A percentile compares a stretch with the other conserved stretches of the same genome.
These are phyloP conservation scores for Aquilaria yunnanensis DNA, from an alignment of 345 rosid species.

Conservation along the genomic window DNA sequence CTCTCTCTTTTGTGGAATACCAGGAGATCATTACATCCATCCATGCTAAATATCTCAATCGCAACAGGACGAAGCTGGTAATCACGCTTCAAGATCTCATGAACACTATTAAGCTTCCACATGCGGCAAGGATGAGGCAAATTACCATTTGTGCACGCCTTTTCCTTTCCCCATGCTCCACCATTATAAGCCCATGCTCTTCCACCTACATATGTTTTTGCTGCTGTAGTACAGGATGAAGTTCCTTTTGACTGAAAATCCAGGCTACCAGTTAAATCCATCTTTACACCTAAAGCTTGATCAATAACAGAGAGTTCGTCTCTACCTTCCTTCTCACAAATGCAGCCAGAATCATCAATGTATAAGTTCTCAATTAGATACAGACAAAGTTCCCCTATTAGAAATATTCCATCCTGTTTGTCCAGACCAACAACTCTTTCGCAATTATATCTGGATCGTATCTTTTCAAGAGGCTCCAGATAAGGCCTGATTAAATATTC, in stretches of 20 bases:
- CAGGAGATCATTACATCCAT: constrained; percentile 95
- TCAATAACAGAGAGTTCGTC: constrained; percentile 98
- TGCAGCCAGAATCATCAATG: constrained; percentile 73
- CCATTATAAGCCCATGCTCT: constrained; percentile 99
- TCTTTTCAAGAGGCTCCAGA: constrained; percentile 92
- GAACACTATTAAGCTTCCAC: constrained; percentile 98
- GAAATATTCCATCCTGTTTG: constrained; percentile 96
- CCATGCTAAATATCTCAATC: constrained; percentile 97
- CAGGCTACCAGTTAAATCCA: constrained; percentile 56
- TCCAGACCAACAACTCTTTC: constrained; percentile 97
- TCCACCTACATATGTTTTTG: constrained; percentile 72
- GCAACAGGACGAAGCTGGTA: constrained; percentile 99
- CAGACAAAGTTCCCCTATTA: constrained; percentile 85
- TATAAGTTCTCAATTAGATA: constrained; percentile 94
- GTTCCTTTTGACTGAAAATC: constrained; percentile 93
- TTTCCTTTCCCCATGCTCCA: constrained; percentile 99
- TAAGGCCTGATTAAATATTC: constrained; percentile 96
- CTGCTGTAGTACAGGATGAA: constrained; percentile 59
- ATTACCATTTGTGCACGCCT: constrained; percentile 61
- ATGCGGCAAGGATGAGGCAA: constrained; percentile 92
- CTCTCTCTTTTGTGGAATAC: constrained; percentile 98
- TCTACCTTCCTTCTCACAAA: constrained; percentile 94
- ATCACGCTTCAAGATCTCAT: constrained; percentile 96
- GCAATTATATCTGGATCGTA: constrained; percentile 86
- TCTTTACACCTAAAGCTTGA: constrained; percentile 99